Base-by-base conservation (phyloP, 139 green algal genomes). In the Volvox africanus region DNA sequence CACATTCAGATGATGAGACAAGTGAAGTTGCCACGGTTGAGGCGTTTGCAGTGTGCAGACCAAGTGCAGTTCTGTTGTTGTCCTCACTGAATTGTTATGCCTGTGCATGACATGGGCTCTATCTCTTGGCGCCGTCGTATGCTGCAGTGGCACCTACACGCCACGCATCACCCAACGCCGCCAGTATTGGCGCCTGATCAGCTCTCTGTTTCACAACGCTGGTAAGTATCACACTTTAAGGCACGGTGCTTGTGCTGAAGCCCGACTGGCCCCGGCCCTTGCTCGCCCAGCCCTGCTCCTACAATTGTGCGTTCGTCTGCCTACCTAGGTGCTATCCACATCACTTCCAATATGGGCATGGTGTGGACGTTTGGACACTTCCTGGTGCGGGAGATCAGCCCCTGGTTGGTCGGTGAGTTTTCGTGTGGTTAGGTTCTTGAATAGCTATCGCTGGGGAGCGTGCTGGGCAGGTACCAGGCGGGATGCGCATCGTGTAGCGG, bases 181-280 rank as follows among this genome's bases (percentile, higher is more conserved):
- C 28, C 89, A 92, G 82, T 89, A 80, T 65, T 91, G 90, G 81
- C 87, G 90, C 44, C 84, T 93, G 30, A 0, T 91, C 14, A 85
- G n/a, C 19, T 76, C 69, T 0, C 62, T 89, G 0, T 93, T 93
- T 77, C 50, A 88, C 30, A 85, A 88, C 21, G 90, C 90, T 9
- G 90, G 90, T 84, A 85, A 62, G 68, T 30, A 19, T 61, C 17
- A 33, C 24, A 17, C 2, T 55, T 55, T 14, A 55, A 14, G 44
- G 44, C 44, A 55, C 44, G 9, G 44, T 55, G 44, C 44, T 5
- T 9, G 44, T 55, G 44, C 44, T 55, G 44, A 55, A 5, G 44
- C 44, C 44, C 5, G 44, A 55, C 44, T 55, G 44, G 44, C 44
- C 44, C 44, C 44, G 44, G 9, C 44, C 44, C 44, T 9, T 5